These are phyloP conservation scores for Irineochytrium annulatum DNA, from an alignment of 192 early-diverging fungal species.

Conservation along the genomic window DNA sequence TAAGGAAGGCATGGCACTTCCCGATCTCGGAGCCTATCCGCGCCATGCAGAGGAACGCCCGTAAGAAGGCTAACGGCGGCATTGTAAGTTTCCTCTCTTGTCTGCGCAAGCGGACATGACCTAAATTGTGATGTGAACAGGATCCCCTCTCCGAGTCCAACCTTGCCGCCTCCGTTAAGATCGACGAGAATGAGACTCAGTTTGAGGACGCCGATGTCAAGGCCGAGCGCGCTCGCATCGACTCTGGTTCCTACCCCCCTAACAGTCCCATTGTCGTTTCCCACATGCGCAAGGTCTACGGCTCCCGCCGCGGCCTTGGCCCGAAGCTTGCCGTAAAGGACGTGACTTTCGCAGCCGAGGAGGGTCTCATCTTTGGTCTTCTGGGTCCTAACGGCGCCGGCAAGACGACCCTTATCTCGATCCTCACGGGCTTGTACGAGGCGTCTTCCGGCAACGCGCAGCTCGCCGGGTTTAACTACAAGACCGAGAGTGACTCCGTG, in stretches of 20 bases:
- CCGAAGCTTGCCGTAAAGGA: conserved; percentile 63
- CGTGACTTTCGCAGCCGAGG: conserved; percentile 61
- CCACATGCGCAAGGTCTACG: conserved; percentile 63
- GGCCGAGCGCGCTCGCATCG: conserved; percentile 54
- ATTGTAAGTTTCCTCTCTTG: conserved; percentile 17
- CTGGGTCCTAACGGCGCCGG: conserved; percentile 58
- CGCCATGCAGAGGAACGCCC: conserved; percentile 23
- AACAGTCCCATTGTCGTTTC: conserved; percentile 54
- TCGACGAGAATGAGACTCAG: neutral
- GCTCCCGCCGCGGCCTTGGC: conserved; percentile 24
- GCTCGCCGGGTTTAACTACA: conserved; percentile 56
- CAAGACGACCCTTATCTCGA: conserved; percentile 71
- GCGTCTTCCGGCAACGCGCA: conserved; percentile 56
- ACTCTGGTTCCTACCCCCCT: conserved; percentile 27
- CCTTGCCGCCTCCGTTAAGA: conserved; percentile 18
- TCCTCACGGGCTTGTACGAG: conserved; percentile 67
- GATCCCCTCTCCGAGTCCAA: conserved; percentile 53
- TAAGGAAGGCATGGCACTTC: conserved; percentile 64
- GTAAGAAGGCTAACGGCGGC: conserved; percentile 13
- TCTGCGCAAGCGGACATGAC: conserved; percentile 37
- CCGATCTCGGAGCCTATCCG: conserved; percentile 34
- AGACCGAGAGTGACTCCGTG: conserved; percentile 50
- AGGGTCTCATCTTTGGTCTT: conserved; percentile 56
- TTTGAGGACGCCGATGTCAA: conserved; percentile 63
- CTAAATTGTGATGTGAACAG: too few species aligned